Conservation (phyloP, 2,329 filamentous ascomycete species). For the Exophiala sideris region DNA sequence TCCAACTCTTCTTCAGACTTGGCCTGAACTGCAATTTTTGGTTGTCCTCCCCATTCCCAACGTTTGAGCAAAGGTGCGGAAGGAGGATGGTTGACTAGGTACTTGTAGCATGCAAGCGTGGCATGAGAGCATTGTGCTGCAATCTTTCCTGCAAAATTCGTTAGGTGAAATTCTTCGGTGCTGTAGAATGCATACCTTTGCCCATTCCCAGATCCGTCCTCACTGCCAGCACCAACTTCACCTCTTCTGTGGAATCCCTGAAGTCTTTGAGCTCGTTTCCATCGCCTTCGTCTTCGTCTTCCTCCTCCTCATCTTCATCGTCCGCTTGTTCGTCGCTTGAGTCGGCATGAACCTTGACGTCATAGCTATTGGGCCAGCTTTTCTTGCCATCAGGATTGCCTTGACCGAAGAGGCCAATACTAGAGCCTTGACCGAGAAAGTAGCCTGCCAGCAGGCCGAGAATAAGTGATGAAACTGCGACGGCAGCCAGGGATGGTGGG, state of each 20-base stretch:
- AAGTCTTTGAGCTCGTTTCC: conserved; percentile 46
- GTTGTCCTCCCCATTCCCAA: conserved; percentile 85
- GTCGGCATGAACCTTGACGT: conserved; percentile 44
- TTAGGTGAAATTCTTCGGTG: neutral
- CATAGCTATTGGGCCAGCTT: conserved; percentile 55
- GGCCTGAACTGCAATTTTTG: conserved; percentile 87
- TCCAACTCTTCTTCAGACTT: conserved; percentile 78
- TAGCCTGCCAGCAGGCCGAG: conserved; percentile 74
- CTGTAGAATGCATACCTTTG: conserved; percentile 61
- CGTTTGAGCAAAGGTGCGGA: conserved; percentile 64
- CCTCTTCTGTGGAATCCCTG: conserved; percentile 67
- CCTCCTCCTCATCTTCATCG: conserved; percentile 40
- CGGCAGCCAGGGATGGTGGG: conserved; percentile 24
- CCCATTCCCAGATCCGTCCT: conserved; percentile 95
- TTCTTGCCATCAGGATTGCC: conserved; percentile 32
- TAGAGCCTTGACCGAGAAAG: conserved; percentile 62
- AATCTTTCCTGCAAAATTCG: conserved; percentile 71
- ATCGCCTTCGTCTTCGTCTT: conserved; percentile 64
- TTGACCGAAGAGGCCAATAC: conserved; percentile 65
- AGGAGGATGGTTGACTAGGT: conserved; percentile 58
- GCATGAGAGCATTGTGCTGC: conserved; percentile 93
- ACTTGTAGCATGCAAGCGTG: conserved; percentile 96
- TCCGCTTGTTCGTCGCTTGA: conserved; percentile 39
- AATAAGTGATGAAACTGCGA: conserved; percentile 27
- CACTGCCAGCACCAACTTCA: conserved; percentile 90